Conservation (phyloP, 331 rosid species). For the Malus hybrid region DNA sequence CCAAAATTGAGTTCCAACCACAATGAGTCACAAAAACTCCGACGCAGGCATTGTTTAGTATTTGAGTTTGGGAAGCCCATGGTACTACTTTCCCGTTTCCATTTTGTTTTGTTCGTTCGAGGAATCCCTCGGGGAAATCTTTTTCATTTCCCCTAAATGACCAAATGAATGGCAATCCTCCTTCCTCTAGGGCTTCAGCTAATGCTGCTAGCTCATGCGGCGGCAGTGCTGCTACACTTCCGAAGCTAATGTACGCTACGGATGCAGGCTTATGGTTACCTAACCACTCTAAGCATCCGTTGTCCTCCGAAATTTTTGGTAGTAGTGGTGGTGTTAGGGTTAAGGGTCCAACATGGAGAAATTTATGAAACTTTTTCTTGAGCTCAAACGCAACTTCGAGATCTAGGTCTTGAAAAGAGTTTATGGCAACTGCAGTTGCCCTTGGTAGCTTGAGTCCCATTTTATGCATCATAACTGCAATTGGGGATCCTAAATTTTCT, state of each 20-base stretch:
- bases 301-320: background rate
- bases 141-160: conserved; percentile 30
- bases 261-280: conserved; percentile 19
- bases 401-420: conserved; percentile 36
- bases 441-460: conserved; percentile 42
- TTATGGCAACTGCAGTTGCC: conserved; percentile 42
- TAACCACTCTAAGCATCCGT: conserved; percentile 38
- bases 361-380: conserved; percentile 9
- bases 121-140: conserved; percentile 33
- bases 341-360: conserved; percentile 49
- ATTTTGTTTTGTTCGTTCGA: conserved; percentile 16
- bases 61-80: conserved; percentile 43
- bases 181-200: conserved; percentile 44
- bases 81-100: conserved; percentile 29
- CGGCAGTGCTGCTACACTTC: conserved; percentile 31
- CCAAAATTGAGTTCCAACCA: conserved; percentile 55
- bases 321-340: conserved; percentile 19
- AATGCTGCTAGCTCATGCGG: conserved; percentile 30
- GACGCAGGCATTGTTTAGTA: conserved; percentile 24
- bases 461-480: conserved; percentile 29
- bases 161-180: conserved; percentile 39
- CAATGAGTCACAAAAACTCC: conserved; percentile 44
- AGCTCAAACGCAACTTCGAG: conserved; percentile 5
- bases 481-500: conserved; percentile 8
- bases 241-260: conserved; percentile 42